phyloP scores from a whole-genome alignment of 495 filamentous ascomycete species.

The Penicillium parvum region DNA sequence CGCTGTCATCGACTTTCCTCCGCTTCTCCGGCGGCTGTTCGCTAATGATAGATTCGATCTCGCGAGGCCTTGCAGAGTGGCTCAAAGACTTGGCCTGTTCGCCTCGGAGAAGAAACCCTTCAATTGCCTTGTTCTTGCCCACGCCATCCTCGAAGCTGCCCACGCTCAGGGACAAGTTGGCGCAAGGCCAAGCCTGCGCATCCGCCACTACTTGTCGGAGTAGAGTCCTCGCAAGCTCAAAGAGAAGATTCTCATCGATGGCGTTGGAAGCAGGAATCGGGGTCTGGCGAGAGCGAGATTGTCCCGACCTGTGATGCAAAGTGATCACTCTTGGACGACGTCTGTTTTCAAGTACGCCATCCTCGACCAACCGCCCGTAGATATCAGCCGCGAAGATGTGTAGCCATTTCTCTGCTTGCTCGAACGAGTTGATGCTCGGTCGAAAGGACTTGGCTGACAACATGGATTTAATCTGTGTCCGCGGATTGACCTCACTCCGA shows the following conservation, averaged over 20 bases:
- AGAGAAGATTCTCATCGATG: conserved; percentile 69
- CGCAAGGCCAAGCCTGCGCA: conserved; percentile 79
- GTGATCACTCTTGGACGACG: conserved; percentile 80
- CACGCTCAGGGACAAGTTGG: conserved; percentile 78
- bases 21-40: conserved; percentile 27
- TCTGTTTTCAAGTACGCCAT: conserved; percentile 85
- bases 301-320: conserved; percentile 68
- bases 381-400: conserved; percentile 92
- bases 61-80: conserved; percentile 12
- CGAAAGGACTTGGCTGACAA: conserved; percentile 95
- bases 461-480: conserved; percentile 96
- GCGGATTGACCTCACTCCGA: conserved; percentile 78
- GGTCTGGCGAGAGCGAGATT: conserved; percentile 65
- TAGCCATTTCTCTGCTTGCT: conserved; percentile 83
- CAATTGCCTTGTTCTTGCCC: conserved; percentile 78
- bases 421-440: conserved; percentile 72
- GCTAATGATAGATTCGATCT: not conserved
- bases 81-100: conserved; percentile 59
- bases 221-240: conserved; percentile 70
- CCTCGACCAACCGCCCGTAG: conserved; percentile 82
- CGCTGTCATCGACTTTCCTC: conserved; percentile 30
- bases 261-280: conserved; percentile 73
- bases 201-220: conserved; percentile 74
- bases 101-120: conserved; percentile 75
- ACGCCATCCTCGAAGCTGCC: conserved; percentile 87